Percentiles rank a stretch among this genome's conserved stretches.
Evolutionary conservation across 208 protist genomes (phyloP).

Genomic region (Trypanosomatidae sp.): DNA sequence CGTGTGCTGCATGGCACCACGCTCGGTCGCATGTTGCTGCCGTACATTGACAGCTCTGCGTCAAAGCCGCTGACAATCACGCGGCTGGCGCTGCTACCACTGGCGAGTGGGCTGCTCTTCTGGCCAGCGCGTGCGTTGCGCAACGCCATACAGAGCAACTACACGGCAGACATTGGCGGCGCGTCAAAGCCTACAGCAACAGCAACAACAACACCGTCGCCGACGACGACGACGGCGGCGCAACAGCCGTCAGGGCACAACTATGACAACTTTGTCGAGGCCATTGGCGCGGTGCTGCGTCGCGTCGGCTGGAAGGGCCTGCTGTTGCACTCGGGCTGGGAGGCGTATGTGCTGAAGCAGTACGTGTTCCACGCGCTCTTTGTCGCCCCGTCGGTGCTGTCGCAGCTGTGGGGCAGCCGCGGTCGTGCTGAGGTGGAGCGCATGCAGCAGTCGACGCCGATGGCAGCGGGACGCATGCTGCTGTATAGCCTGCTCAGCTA

Average conservation of each 20-base stretch:
- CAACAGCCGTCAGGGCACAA: too few species aligned
- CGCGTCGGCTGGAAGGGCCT: slow-evolving; percentile 6
- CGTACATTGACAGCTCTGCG: too few species aligned
- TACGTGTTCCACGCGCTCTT: background rate
- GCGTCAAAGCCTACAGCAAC: background rate
- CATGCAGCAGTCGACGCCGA: background rate
- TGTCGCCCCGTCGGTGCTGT: background rate
- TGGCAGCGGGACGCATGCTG: background rate
- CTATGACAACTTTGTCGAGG: slow-evolving; percentile 3
- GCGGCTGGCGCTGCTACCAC: slow-evolving; percentile 1
- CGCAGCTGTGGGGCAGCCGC: background rate
- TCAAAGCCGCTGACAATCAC: background rate
- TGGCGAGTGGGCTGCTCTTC: slow-evolving; percentile 5
- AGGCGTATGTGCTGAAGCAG: background rate
- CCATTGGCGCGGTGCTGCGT: background rate
- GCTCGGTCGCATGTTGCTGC: background rate
- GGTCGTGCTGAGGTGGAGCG: background rate
- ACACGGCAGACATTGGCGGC: slow-evolving; percentile 7
- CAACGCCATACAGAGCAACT: slow-evolving; percentile 11
- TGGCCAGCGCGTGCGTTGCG: slow-evolving; percentile 11
- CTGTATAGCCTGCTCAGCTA: background rate
- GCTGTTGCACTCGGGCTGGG: background rate
- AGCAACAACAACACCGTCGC: background rate
- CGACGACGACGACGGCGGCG: too few species aligned
- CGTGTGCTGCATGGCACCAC: background rate